Evolutionary conservation across 2,329 filamentous ascomycete genomes (phyloP), one percentile per base, ranked within the genome.

Genomic region (Rhynchosporium secalis): DNA sequence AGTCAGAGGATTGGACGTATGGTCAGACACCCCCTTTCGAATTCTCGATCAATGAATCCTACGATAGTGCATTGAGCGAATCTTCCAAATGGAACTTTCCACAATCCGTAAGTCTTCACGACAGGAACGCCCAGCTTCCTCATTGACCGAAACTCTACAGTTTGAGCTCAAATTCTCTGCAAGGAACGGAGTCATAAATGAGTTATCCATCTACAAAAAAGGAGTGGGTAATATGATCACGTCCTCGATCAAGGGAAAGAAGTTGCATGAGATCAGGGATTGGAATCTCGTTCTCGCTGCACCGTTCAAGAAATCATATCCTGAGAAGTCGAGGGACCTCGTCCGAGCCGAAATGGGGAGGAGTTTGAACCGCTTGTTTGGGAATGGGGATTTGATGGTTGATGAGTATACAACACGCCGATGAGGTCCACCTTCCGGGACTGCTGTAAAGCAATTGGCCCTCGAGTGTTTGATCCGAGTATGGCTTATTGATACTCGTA

Each of bases 11-110:
- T 10, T 97, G 92, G 92, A 88, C 89, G 62, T 96, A 89, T 75
- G 84, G 84, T 2, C 92, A 96, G 76, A 96, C 93, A 1, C 93
- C 93, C 1, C 87, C 88, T 60, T 97, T 96, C 43, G 48, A 40
- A 40, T 64, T 56, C 56, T 66, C 56, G 8, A 61, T 49, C 52
- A 51, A 56, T 57, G 49, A 31, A 28, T 10, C 33, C 20, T 28
- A 58, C 26, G 38, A 20, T 5, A 26, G 31, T 13, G 36, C 26
- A 12, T 58, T 58, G 45, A n/a, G 6, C 8, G 46, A 38, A 15
- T 33, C 43, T 15, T n/a, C 26, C 7, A 15, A 12, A 3, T 46
- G 60, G 52, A 12, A n/a, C 7, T 41, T 56, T 12, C 57, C 57
- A 12, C 15, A 49, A 5, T n/a, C 33, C 29, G 62, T 63, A 56